Evolutionary conservation across 768 basidiomycete species (phyloP), one percentile per base, ranked within the genome.

Genomic region (Suillus alpinus): DNA sequence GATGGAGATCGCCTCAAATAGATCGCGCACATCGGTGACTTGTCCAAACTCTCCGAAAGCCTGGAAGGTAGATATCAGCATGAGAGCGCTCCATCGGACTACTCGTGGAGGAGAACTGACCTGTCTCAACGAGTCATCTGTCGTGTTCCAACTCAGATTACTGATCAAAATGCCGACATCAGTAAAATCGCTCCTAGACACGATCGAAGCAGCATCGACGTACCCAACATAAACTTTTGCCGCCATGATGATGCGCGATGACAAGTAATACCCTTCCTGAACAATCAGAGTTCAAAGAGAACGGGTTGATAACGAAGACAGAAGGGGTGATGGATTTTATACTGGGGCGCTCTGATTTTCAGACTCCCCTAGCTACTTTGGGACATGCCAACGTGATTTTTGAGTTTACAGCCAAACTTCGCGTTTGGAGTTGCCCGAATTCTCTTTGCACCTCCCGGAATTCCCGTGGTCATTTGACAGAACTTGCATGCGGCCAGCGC

Each of bases 21-120:
- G 66, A 72, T 66, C 63, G 78, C 83, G 72, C 73, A 85, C 83
- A 79, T 85, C 83, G 61, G 73, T 55, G 66, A 85, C 76, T 40
- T 73, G 56, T 61, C 83, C 83, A 68, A 66, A 80, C 14, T 70
- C 51, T 47, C 67, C 63, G 75, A 85, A 85, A 6, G 77, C 76
- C 78, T 81, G 32, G 13, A 23, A 56, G n/a, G 12, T 26, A 1
- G 39, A 46, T 18, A 18, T 57, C 57, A 65, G 65, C 43, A 32
- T 58, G 51, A 31, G 31, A 31, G 26, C 12, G 44, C 41, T 9
- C 0, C 26, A 32, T 12, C 40, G 3, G 32, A 57, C 32, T 55
- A 39, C 16, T 26, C 23, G 41, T 5, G 12, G 20, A 39, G 18
- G 37, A 63, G 31, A n/a, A 73, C 72, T 43, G 36, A 73, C 73